Base-by-base conservation (phyloP, 2,329 filamentous ascomycete genomes). In the Botryotinia convoluta region DNA sequence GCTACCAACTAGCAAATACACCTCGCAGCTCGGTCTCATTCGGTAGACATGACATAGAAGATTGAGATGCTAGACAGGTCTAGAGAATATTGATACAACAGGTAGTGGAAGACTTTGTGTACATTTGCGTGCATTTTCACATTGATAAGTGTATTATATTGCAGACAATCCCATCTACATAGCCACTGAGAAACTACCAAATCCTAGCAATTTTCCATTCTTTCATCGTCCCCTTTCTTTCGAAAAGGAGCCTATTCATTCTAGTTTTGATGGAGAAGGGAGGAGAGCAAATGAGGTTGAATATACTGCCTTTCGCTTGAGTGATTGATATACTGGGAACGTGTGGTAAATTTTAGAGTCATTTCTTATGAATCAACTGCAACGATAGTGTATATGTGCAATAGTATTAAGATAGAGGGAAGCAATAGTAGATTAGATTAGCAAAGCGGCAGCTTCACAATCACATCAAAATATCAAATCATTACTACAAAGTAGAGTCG, bases 141-240 rank as follows among this genome's bases (percentile, higher is more conserved):
- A 32, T n/a, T n/a, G 26, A 26, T 16, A n/a, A 12, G 12, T 54
- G 48, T 54, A 54, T n/a, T 54, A n/a, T 26, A n/a, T 6, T 51
- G 1, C 48, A 51, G 22, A 14, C 26, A n/a, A 3, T 2, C 48
- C 26, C 26, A 12, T 54, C 48, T n/a, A 3, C 26, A 16, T 3
- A 16, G 26, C 3, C 26, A n/a, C 4, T 16, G 48, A 16, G 26
- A n/a, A 54, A 54, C 5, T 54, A n/a, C 26, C n/a, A 12, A 54
- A 3, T n/a, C 2, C 10, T n/a, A n/a, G n/a, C 4, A 3, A n/a
- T n/a, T 0, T 5, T 26, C 4, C 4, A 1, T 51, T 51, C 26
- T 14, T 51, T 4, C 26, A 16, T n/a, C n/a, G 5, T 51, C 26
- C 48, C 12, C 26, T n/a, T 2, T n/a, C 5, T 51, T 51, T n/a